Evolutionary conservation across 805 yeast genomes (phyloP).

Genomic region (Brettanomyces anomalus): DNA sequence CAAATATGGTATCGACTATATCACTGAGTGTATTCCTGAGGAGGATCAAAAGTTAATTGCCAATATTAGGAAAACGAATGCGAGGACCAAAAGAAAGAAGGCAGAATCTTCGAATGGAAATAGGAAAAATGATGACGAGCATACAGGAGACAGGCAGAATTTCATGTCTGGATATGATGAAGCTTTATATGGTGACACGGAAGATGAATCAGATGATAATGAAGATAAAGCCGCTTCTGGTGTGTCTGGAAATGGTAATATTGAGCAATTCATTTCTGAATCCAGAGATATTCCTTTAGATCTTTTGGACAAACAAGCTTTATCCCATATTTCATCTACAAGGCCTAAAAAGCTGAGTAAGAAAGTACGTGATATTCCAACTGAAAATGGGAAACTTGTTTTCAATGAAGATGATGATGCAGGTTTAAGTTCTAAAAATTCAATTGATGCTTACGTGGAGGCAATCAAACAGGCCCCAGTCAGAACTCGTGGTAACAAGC

Average conservation of each 20-base stretch:
- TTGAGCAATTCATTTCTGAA: slow-evolving; percentile 63
- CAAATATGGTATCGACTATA: slow-evolving; percentile 80
- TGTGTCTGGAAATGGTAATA: slow-evolving; percentile 11
- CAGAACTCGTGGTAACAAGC: slow-evolving; percentile 85
- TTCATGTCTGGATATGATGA: slow-evolving; percentile 56
- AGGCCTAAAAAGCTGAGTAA: slow-evolving; percentile 58
- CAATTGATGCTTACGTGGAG: slow-evolving; percentile 86
- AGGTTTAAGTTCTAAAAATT: slow-evolving; percentile 35
- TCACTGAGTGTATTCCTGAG: slow-evolving; percentile 81
- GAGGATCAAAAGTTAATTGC: slow-evolving; percentile 76
- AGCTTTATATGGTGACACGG: slow-evolving; percentile 74
- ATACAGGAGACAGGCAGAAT: slow-evolving; percentile 10
- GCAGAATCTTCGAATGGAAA: slow-evolving; percentile 24
- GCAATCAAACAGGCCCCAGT: slow-evolving; percentile 92
- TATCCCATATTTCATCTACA: slow-evolving; percentile 83
- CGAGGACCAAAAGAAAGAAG: slow-evolving; percentile 72
- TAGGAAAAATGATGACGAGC: slow-evolving; percentile 11
- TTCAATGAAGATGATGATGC: slow-evolving; percentile 46
- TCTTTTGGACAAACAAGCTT: slow-evolving; percentile 73
- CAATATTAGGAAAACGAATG: slow-evolving; percentile 79
- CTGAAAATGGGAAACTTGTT: slow-evolving; percentile 60
- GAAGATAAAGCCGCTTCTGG: slow-evolving; percentile 32
- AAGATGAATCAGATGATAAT: slow-evolving; percentile 29
- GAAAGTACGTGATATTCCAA: slow-evolving; percentile 38
- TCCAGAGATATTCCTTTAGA: slow-evolving; percentile 72